These are phyloP conservation scores for Phytopythium boreale DNA, from an alignment of 352 stramenopile species.

Conservation along the genomic window DNA sequence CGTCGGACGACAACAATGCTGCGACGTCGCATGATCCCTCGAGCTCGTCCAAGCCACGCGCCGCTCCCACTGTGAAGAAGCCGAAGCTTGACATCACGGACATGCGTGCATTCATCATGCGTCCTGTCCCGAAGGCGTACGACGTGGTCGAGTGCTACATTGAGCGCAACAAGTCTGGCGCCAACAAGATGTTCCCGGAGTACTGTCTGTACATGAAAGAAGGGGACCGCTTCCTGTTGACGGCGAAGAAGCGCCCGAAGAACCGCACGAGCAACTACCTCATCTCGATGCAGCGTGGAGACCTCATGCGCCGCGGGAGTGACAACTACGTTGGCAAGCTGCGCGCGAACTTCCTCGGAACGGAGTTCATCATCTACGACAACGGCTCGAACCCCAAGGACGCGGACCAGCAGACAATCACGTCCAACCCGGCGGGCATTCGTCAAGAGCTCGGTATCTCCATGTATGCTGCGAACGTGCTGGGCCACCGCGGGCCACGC, in stretches of 20 bases:
- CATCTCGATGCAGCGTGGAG: slow-evolving; percentile 91
- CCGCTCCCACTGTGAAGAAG: slow-evolving; percentile 44
- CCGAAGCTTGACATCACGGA: slow-evolving; percentile 81
- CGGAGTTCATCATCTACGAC: slow-evolving; percentile 96
- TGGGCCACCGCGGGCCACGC: slow-evolving; percentile 91
- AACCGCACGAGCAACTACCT: slow-evolving; percentile 98
- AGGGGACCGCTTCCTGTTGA: slow-evolving; percentile 95
- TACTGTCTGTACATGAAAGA: slow-evolving; percentile 93
- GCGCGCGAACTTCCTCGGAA: slow-evolving; percentile 96
- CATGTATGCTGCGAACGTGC: slow-evolving; percentile 93
- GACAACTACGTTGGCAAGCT: slow-evolving; percentile 96
- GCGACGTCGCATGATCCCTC: slow-evolving; percentile 62
- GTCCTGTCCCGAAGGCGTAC: slow-evolving; percentile 82
- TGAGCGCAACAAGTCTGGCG: slow-evolving; percentile 87
- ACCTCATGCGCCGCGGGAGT: slow-evolving; percentile 87
- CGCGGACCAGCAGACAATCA: slow-evolving; percentile 77
- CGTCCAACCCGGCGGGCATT: slow-evolving; percentile 68
- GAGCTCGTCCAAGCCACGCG: slow-evolving; percentile 20
- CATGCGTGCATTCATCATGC: slow-evolving; percentile 75
- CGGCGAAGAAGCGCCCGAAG: slow-evolving; percentile 94
- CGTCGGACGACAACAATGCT: slow-evolving; percentile 64
- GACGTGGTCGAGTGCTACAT: slow-evolving; percentile 95
- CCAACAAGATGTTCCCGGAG: slow-evolving; percentile 93
- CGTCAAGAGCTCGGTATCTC: slow-evolving; percentile 92
- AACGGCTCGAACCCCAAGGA: slow-evolving; percentile 91